Percentiles rank a stretch among this genome's conserved stretches.
Evolutionary conservation across 257 asterid genomes (phyloP).

Genomic region (Osmanthus fragrans): DNA sequence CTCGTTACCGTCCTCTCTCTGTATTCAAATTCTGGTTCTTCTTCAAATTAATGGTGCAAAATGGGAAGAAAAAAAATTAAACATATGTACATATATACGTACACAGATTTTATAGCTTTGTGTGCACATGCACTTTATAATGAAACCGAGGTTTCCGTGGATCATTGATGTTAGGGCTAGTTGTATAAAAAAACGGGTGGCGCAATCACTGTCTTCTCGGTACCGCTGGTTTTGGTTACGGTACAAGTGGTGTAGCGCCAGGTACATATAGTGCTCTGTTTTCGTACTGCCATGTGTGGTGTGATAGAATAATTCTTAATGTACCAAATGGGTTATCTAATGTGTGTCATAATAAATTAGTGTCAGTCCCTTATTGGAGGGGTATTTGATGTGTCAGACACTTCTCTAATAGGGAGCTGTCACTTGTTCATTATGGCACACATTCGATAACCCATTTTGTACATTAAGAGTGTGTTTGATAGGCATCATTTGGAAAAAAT

Average conservation of each 20-base stretch:
- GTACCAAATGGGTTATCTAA: no score
- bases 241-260: not conserved
- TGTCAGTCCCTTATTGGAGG: no score
- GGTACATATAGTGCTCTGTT: not conserved
- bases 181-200: conserved; percentile 28
- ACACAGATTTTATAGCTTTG: not conserved
- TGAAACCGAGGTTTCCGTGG: conserved; percentile 17
- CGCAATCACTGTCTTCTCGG: conserved; percentile 12
- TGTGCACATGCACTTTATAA: not conserved
- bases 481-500: no score
- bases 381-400: no score
- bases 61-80: not conserved
- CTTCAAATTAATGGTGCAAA: conserved; percentile 11
- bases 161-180: conserved; percentile 21
- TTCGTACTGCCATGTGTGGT: not conserved
- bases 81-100: not conserved
- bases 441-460: no score
- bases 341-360: no score
- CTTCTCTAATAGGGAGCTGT: no score
- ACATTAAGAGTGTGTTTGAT: no score
- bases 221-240: not conserved
- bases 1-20: conserved; percentile 8
- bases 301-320: no score
- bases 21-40: conserved; percentile 14
- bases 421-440: no score